Base-by-base conservation (phyloP, 2,329 filamentous ascomycete species). In the Xylaria sp. region DNA sequence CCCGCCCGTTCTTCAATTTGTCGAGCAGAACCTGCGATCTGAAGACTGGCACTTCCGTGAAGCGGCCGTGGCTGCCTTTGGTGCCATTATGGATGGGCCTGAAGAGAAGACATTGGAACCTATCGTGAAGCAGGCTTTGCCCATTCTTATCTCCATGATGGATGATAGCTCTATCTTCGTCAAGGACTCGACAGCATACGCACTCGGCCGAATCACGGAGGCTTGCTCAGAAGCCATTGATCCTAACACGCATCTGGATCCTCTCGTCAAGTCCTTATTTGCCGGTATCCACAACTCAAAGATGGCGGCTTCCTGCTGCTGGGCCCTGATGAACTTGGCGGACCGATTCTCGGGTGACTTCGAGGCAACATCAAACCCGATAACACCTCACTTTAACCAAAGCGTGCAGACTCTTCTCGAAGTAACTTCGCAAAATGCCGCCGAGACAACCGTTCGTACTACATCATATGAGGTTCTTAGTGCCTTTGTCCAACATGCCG, bases 241-340 rank as follows among this genome's bases (percentile, higher is more conserved):
- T 79, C 91, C 93, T 46, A 84, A 87, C 73, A 85, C 90, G 71
- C 93, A 97, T 78, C 87, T 99, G 5, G 92, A 94, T 71, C 89
- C 91, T 23, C 85, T 99, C 70, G 95, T 99, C 76, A 89, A 90
- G 65, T 92, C 94, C 46, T 88, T 99, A 10, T 99, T 99, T 84
- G 89, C 90, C 74, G 96, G 95, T 59, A 87, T 99, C 67, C 89
- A 92, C 83, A 96, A 92, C 79, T 91, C 94, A 68, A 97, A 97
- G 88, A 99, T 99, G 90, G 96, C 95, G 36, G 90, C 93, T 63
- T 99, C 96, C 34, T 98, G 96, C 89, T 99, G 96, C 84, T 97
- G 97, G 96, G 94, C 96, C 36, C 84, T 99, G 73, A 98, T 99
- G 93, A 99, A 98, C 82, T 84, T 99, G 78, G 95, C 96, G 12